Conservation (phyloP, 768 basidiomycete species). For the Leccinum boreale region DNA sequence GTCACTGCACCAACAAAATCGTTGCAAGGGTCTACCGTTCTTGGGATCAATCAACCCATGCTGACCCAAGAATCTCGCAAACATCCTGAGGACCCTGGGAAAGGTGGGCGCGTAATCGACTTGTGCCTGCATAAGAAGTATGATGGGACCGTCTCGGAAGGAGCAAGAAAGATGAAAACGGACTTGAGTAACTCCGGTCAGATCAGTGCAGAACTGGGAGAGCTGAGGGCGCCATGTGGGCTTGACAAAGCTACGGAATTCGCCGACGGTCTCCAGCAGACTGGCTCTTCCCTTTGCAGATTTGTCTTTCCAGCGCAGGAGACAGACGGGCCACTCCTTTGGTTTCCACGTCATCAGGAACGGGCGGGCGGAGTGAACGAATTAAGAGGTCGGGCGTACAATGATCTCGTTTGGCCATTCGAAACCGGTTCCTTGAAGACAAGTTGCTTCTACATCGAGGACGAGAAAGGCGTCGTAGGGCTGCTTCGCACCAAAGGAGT, state of each 20-base stretch:
- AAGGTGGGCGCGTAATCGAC: conserved; percentile 80
- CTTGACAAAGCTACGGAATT: conserved; percentile 84
- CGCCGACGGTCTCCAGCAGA: conserved; percentile 65
- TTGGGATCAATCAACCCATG: conserved; percentile 65
- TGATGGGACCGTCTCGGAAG: conserved; percentile 1
- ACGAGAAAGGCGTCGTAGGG: conserved; percentile 80
- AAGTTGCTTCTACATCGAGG: conserved; percentile 89
- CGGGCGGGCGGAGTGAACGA: background rate
- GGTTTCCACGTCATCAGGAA: conserved; percentile 6
- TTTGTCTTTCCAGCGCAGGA: conserved; percentile 79
- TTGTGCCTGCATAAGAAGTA: conserved; percentile 52
- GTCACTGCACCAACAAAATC: conserved; percentile 81
- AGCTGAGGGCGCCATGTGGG: conserved; percentile 85
- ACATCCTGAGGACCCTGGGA: conserved; percentile 57
- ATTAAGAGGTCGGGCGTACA: conserved; percentile 43
- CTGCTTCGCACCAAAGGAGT: conserved; percentile 33
- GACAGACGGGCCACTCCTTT: conserved; percentile 91
- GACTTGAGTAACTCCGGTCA: conserved; percentile 95
- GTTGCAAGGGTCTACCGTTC: conserved; percentile 53
- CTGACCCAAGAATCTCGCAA: conserved; percentile 65
- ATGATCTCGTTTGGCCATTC: conserved; percentile 96
- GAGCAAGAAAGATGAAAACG: conserved; percentile 25
- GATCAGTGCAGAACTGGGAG: conserved; percentile 75
- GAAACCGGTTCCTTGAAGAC: conserved; percentile 59
- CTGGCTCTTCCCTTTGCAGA: conserved; percentile 47